Percentiles rank a stretch among this genome's conserved stretches.
phyloP scores from a whole-genome alignment of 257 asterid species.

The Linderniella brevidens region DNA sequence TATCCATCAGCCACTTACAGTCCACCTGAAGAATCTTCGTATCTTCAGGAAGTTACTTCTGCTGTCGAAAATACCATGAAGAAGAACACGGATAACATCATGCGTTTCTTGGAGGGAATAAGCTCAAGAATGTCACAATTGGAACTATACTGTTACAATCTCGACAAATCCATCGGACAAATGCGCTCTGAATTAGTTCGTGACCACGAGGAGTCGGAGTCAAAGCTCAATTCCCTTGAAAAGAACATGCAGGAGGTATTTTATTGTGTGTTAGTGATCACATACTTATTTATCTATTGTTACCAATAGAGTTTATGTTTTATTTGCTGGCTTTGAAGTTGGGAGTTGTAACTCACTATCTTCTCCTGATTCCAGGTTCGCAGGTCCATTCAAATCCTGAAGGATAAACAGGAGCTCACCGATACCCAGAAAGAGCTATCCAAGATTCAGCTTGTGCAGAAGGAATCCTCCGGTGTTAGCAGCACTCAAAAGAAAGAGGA shows the following conservation, averaged over 20 bases:
- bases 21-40: conserved; percentile 70
- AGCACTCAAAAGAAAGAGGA: conserved; percentile 49
- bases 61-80: conserved; percentile 66
- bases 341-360: not conserved
- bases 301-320: not conserved
- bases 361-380: conserved; percentile 42
- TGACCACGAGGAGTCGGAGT: conserved; percentile 61
- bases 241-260: conserved; percentile 84
- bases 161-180: conserved; percentile 84
- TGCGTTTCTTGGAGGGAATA: conserved; percentile 92
- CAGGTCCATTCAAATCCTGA: conserved; percentile 79
- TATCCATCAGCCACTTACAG: conserved; percentile 41
- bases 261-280: conserved; percentile 5
- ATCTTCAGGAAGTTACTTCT: conserved; percentile 45
- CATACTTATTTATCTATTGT: no score
- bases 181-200: conserved; percentile 71
- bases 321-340: not conserved
- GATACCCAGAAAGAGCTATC: conserved; percentile 88
- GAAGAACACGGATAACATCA: conserved; percentile 69
- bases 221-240: conserved; percentile 69
- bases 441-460: conserved; percentile 72
- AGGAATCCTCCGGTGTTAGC: conserved; percentile 39
- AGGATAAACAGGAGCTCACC: conserved; percentile 94
- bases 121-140: conserved; percentile 88
- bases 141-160: conserved; percentile 79